phyloP scores from a whole-genome alignment of 768 basidiomycete species.

The Tremella fuciformis region DNA sequence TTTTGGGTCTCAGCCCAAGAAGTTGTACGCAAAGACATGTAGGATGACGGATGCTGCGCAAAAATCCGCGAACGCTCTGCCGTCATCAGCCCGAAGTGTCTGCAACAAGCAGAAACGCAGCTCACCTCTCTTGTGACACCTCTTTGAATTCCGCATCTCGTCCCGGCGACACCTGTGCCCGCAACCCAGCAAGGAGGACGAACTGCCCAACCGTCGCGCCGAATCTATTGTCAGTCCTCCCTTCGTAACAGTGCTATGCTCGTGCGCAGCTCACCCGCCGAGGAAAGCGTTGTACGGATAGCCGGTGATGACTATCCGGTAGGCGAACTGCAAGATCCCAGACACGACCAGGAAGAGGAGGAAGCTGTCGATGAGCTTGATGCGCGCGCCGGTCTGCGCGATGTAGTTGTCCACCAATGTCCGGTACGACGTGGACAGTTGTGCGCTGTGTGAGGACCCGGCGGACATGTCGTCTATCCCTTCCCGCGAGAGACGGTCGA shows the following conservation, averaged over 20 bases:
- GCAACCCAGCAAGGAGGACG: slow-evolving; percentile 84
- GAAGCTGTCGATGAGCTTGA: slow-evolving; percentile 93
- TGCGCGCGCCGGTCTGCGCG: slow-evolving; percentile 70
- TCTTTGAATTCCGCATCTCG: slow-evolving; percentile 64
- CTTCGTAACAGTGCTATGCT: not conserved
- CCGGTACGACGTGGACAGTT: slow-evolving; percentile 21
- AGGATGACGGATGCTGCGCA: slow-evolving; percentile 89
- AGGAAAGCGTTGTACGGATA: slow-evolving; percentile 98
- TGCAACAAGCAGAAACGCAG: slow-evolving; percentile 12
- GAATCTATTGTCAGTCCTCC: slow-evolving; percentile 60
- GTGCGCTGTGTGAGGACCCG: not conserved
- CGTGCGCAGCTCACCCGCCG: slow-evolving; percentile 67
- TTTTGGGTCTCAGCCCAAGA: slow-evolving; percentile 66
- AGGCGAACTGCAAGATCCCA: slow-evolving; percentile 83
- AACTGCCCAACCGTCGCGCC: slow-evolving; percentile 93
- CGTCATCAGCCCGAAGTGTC: not conserved
- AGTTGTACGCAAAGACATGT: slow-evolving; percentile 98
- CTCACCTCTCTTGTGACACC: slow-evolving; percentile 88
- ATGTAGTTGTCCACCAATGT: slow-evolving; percentile 58
- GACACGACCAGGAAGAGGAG: slow-evolving; percentile 86
- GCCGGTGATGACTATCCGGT: slow-evolving; percentile 85
- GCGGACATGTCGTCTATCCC: no score
- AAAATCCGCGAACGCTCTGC: slow-evolving; percentile 95
- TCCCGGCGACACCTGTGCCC: slow-evolving; percentile 81
- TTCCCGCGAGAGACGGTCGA: no score